Percentiles rank a stretch among this genome's conserved stretches.
phyloP scores from a whole-genome alignment of 441 rosid genomes.

The Aquilaria agallochum region DNA sequence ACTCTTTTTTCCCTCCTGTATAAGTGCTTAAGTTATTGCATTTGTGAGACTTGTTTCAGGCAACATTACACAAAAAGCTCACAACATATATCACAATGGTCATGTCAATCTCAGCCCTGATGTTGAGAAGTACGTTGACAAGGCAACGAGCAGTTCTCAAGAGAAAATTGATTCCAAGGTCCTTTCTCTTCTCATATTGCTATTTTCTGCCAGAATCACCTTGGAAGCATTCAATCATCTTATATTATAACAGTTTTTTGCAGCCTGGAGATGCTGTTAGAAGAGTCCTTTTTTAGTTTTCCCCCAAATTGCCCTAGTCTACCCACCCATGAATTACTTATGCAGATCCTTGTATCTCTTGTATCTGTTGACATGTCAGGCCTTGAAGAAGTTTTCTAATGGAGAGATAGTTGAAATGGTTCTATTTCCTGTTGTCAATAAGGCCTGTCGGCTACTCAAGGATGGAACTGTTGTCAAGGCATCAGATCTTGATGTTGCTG shows the following conservation, averaged over 20 bases:
- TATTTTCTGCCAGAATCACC: no score
- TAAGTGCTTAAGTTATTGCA: no score
- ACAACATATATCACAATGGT: slow-evolving; percentile 16
- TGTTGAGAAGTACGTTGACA: slow-evolving; percentile 13
- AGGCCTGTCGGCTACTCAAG: slow-evolving; percentile 25
- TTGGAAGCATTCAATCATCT: no score
- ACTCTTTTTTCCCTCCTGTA: no score
- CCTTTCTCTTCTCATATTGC: slow-evolving; percentile 1
- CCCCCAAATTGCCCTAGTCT: no score
- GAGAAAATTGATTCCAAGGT: slow-evolving; percentile 16
- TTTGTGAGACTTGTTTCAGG: slow-evolving; percentile 8
- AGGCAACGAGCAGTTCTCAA: slow-evolving; percentile 22
- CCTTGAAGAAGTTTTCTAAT: slow-evolving; percentile 15
- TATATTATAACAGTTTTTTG: no score
- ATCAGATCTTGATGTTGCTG: slow-evolving; percentile 25
- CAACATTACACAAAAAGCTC: slow-evolving; percentile 15
- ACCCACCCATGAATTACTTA: no score
- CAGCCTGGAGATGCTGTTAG: no score
- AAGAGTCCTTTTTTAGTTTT: no score
- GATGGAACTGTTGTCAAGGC: slow-evolving; percentile 27
- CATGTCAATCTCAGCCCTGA: slow-evolving; percentile 17
- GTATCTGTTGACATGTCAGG: neutral
- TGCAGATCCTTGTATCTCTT: no score
- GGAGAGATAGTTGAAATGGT: slow-evolving; percentile 27
- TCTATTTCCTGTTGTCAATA: slow-evolving; percentile 29